Base-by-base conservation (phyloP, 169 alveolate species). In the Babesia bovis region DNA sequence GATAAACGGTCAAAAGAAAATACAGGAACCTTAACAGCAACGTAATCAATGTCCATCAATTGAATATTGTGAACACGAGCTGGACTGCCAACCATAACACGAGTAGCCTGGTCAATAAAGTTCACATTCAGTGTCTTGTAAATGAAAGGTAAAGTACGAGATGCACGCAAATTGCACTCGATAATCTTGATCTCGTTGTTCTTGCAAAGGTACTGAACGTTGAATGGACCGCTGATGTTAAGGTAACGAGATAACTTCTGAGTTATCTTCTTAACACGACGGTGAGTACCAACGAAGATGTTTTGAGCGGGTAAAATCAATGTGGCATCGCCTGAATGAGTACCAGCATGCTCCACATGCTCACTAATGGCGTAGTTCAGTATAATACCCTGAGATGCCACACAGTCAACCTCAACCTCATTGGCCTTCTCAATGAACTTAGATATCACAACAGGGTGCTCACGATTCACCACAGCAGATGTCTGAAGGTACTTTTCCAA, bases 301-400 rank as follows among this genome's bases (percentile, higher is more conserved):
- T 90, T 90, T 82, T 93, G 96, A 17, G 95, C 96, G 15, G 96
- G 96, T 32, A 93, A 77, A 26, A 93, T 66, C 65, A 93, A 69
- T 1, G 95, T 91, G 26, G 96, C 96, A 70, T 93, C 96, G 4
- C 96, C 96, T 7, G 95, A 90, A 84, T 93, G 96, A n/a, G 90
- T 69, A 19, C 94, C 94, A 4, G 96, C 96, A 53, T 93, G 84
- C 91, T 93, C 95, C 36, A 93, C 94, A 74, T 93, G 96, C 85
- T 93, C 96, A 33, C 92, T 84, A 32, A 93, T 93, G 69, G 96
- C 96, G 50, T 91, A 93, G 82, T 93, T 93, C 49, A 93, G 77
- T 21, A 93, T 87, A 63, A 55, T 75, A 28, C 93, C 96, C 67
- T 74, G 85, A 56, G 72, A 60, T 17, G 94, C 94, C 26, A 93